Evolutionary conservation across 352 stramenopile genomes (phyloP).

Genomic region (Globisporangium rhizosaccharum): DNA sequence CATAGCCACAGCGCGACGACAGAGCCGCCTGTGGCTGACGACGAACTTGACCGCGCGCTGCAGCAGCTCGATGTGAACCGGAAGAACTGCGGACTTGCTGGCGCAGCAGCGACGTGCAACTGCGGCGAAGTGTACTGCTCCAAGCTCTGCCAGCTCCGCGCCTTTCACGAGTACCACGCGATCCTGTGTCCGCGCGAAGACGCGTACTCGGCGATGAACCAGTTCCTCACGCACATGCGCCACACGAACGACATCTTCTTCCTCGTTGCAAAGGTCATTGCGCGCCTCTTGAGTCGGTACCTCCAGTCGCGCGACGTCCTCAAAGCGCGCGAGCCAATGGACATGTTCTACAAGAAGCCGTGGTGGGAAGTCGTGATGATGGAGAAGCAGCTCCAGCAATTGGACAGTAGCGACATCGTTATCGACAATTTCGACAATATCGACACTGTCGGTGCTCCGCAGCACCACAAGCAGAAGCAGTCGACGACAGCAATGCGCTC

Average conservation of each 20-base stretch:
- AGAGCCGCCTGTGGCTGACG: slow-evolving; percentile 8
- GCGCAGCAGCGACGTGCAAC: slow-evolving; percentile 25
- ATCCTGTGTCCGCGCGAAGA: slow-evolving; percentile 70
- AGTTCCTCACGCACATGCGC: slow-evolving; percentile 59
- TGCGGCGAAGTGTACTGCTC: slow-evolving; percentile 88
- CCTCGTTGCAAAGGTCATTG: slow-evolving; percentile 82
- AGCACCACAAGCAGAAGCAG: neutral
- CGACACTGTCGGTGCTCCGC: neutral
- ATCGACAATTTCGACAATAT: neutral
- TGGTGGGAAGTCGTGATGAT: slow-evolving; percentile 84
- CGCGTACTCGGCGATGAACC: slow-evolving; percentile 53
- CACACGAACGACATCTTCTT: slow-evolving; percentile 92
- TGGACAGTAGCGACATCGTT: neutral
- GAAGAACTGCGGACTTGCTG: slow-evolving; percentile 41
- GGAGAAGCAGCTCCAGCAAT: slow-evolving; percentile 6
- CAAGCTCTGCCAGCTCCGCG: slow-evolving; percentile 56
- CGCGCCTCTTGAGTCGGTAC: slow-evolving; percentile 54
- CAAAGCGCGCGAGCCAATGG: slow-evolving; percentile 63
- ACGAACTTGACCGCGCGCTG: slow-evolving; percentile 43
- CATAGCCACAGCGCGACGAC: neutral
- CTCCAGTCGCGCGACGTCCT: slow-evolving; percentile 46
- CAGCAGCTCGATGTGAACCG: slow-evolving; percentile 35
- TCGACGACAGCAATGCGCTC: neutral
- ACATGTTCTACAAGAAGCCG: slow-evolving; percentile 89
- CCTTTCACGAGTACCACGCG: slow-evolving; percentile 68